Percentiles rank a stretch among this genome's conserved stretches.
These are phyloP conservation scores for Cercospora zeae-maydis DNA, from an alignment of 2,329 filamentous ascomycete genomes.

Conservation along the genomic window DNA sequence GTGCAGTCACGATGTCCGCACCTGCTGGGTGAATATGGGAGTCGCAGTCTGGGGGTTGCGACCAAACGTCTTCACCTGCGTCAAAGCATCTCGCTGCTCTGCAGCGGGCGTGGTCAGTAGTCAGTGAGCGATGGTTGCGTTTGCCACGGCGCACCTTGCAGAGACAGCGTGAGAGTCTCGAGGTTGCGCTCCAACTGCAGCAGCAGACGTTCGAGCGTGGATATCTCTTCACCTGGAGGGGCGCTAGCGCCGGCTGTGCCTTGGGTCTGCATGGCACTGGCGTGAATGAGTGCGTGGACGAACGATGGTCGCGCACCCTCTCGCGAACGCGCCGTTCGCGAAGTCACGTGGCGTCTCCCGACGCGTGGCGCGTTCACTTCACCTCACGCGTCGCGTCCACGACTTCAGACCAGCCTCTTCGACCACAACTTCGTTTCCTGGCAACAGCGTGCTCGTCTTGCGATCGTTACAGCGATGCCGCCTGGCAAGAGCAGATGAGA, in stretches of 20 bases:
- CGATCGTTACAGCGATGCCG: not conserved
- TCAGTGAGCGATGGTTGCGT: not conserved
- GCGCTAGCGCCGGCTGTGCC: constrained; percentile 7
- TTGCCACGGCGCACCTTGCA: constrained; percentile 25
- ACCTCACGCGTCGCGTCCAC: not conserved
- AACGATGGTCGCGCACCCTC: no score
- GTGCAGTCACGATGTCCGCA: constrained; percentile 39
- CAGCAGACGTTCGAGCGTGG: constrained; percentile 30
- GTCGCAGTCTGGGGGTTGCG: constrained; percentile 68
- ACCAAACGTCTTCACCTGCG: constrained; percentile 72
- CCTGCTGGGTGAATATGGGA: constrained; percentile 78
- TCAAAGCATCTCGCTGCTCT: constrained; percentile 60
- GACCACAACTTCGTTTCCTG: not conserved
- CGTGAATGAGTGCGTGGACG: not conserved
- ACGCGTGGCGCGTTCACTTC: not conserved
- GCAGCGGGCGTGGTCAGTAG: not conserved
- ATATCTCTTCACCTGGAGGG: constrained; percentile 10
- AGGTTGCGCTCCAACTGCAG: constrained; percentile 30
- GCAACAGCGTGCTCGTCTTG: not conserved
- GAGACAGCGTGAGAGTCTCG: constrained; percentile 27
- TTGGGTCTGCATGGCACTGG: constrained; percentile 11
- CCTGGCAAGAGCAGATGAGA: constrained; percentile 1
- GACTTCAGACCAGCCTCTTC: not conserved
- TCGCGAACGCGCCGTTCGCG: no score
- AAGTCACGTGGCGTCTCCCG: not conserved